These are phyloP conservation scores for Diplogelasinospora grovesii DNA, from an alignment of 495 filamentous ascomycete genomes.

Conservation along the genomic window DNA sequence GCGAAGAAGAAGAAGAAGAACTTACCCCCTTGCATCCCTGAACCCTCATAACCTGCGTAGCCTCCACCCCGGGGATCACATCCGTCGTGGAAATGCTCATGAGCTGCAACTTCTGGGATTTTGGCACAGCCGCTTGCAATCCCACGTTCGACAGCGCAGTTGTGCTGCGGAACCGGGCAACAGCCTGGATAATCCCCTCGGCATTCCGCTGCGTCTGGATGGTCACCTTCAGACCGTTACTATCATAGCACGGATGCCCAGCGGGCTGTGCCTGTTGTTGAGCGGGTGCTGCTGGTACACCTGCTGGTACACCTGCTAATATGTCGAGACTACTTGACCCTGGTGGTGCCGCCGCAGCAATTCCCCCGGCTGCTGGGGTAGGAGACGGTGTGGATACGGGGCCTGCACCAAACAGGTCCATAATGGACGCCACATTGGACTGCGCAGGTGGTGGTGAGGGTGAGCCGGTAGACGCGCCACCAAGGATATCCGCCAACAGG, in stretches of 20 bases:
- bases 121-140: constrained; percentile 91
- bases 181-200: constrained; percentile 63
- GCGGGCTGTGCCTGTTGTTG: constrained; percentile 38
- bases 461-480: constrained; percentile 51
- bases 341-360: constrained; percentile 34
- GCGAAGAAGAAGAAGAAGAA: constrained; percentile 19
- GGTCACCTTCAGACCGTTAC: constrained; percentile 73
- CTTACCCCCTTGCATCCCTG: constrained; percentile 79
- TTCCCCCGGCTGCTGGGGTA: constrained; percentile 18
- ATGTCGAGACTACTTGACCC: constrained; percentile 36
- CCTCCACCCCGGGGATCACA: constrained; percentile 70
- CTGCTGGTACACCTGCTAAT: constrained; percentile 25
- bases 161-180: constrained; percentile 75
- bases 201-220: constrained; percentile 76
- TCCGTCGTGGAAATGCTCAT: constrained; percentile 78
- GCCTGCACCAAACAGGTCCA: constrained; percentile 67
- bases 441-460: constrained; percentile 44
- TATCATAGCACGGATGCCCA: constrained; percentile 69
- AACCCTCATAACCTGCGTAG: constrained; percentile 82
- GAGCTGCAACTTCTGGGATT: constrained; percentile 85
- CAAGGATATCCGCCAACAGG: constrained; percentile 81
- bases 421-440: constrained; percentile 69
- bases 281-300: constrained; percentile 44
- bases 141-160: constrained; percentile 61
- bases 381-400: constrained; percentile 21